Percentiles rank a stretch among this genome's conserved stretches.
Evolutionary conservation across 148 eudicot genomes (phyloP).

Genomic region (Polygonum aviculare): DNA sequence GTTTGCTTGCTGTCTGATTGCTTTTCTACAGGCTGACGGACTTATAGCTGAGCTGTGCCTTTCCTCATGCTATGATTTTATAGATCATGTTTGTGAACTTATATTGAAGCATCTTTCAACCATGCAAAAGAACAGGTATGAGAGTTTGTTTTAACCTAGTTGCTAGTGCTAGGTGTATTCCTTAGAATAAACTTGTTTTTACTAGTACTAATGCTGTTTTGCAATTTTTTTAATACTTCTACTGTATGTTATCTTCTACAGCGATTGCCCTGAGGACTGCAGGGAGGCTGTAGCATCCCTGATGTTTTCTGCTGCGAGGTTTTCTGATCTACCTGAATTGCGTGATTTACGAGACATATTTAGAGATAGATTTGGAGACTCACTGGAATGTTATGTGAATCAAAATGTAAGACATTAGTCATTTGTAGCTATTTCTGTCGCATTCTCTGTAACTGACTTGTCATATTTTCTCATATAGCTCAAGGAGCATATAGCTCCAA

Average conservation of each 20-base stretch:
- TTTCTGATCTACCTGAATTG: slow-evolving; percentile 92
- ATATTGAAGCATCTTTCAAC: slow-evolving; percentile 71
- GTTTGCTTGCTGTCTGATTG: not conserved
- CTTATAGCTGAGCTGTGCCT: slow-evolving; percentile 50
- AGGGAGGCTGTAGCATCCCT: slow-evolving; percentile 81
- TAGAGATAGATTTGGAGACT: slow-evolving; percentile 73
- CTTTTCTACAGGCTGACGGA: slow-evolving; percentile 75
- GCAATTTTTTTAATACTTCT: not conserved
- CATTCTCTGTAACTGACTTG: not conserved
- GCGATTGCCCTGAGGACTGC: slow-evolving; percentile 93
- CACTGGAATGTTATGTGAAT: slow-evolving; percentile 67
- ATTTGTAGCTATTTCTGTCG: not conserved
- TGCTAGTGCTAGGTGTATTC: not conserved
- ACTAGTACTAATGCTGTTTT: slow-evolving; percentile 15
- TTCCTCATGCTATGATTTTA: slow-evolving; percentile 70
- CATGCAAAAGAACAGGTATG: slow-evolving; percentile 86
- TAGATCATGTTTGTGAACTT: slow-evolving; percentile 77
- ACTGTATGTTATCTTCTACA: slow-evolving; percentile 18
- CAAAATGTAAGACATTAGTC: slow-evolving; percentile 36
- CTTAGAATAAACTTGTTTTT: not conserved
- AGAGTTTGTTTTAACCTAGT: not conserved
- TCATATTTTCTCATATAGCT: slow-evolving; percentile 38
- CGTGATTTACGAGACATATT: slow-evolving; percentile 88
- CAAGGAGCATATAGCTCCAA: slow-evolving; percentile 53
- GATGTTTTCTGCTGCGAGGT: slow-evolving; percentile 96